Base-by-base conservation (phyloP, 2,329 filamentous ascomycete genomes). In the Microdochium trichocladiopsis region DNA sequence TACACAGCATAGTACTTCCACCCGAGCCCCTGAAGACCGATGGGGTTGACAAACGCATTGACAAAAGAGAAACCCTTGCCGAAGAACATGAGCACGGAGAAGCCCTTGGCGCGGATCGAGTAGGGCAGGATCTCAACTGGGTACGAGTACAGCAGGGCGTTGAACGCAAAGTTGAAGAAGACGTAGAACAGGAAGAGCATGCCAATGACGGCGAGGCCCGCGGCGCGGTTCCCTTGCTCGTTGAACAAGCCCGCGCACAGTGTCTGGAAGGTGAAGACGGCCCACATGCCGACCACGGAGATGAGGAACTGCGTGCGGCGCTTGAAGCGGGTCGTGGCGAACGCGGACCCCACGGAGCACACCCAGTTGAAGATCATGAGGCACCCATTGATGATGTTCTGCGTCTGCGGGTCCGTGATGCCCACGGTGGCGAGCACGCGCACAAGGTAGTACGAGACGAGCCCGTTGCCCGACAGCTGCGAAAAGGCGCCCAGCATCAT, bases 1-100 rank as follows among this genome's bases (percentile, higher is more conserved):
- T 68, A 73, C 6, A 73, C 64, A 51, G 68, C 63, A 51, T 71
- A 73, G 41, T 72, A 73, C 45, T 62, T 68, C 72, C 72, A 74
- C 2, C 55, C 60, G 21, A 74, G 65, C 1, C 57, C 59, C 1
- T 64, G 62, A 11, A 72, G 61, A 0, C 64, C 69, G 10, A 72
- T 63, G 0, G 69, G 69, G 50, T 70, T 72, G 48, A 69, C 66
- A 43, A 66, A 70, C 25, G 63, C 60, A 36, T 66, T 64, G 53
- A 71, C 66, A 14, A 58, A 56, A 10, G 64, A 56, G 1, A 66
- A 64, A 4, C 65, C 58, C n/a, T 61, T 65, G 24, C 65, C 64
- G 55, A 69, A 67, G 57, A 75, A 72, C 18, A 77, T 69, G 21
- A 72, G 70, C 9, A 63, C 53, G 2, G 61, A 61, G 1, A 65